A percentile compares a stretch with the other conserved stretches of the same genome.
Conservation (phyloP, 2,329 filamentous ascomycete genomes). For the Lachnellula arida region DNA sequence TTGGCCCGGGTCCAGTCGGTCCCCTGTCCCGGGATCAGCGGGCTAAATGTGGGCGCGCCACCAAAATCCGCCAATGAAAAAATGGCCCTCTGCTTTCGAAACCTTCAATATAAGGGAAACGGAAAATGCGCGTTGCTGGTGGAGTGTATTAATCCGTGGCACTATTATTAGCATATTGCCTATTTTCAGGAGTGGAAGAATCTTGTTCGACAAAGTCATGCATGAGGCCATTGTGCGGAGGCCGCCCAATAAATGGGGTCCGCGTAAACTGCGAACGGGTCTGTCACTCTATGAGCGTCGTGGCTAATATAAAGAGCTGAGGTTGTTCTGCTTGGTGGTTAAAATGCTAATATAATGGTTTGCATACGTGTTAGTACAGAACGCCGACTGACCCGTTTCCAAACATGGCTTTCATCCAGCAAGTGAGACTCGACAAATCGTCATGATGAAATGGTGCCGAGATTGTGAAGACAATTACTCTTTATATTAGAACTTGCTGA, state of each 20-base stretch:
- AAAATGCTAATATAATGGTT: background rate
- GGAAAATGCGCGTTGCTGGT: background rate
- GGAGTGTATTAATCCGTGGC: background rate
- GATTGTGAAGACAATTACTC: background rate
- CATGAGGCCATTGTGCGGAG: no score
- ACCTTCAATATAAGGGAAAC: background rate
- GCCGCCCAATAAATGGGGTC: no score
- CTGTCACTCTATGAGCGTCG: no score
- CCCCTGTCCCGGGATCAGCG: background rate
- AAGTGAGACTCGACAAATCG: background rate
- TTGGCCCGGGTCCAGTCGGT: background rate
- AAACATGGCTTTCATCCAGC: background rate
- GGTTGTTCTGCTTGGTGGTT: background rate
- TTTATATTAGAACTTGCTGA: constrained; percentile 5
- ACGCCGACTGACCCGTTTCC: background rate
- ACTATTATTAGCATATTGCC: no score
- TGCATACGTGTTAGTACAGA: background rate
- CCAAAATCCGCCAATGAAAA: background rate
- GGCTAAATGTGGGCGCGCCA: background rate
- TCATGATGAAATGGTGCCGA: no score
- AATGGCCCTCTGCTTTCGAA: background rate
- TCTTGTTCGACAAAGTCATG: no score
- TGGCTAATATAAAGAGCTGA: no score
- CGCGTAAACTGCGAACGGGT: no score
- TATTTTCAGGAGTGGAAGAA: no score